Evolutionary conservation across 345 rosid genomes (phyloP).

Genomic region (Camelina sativa): DNA sequence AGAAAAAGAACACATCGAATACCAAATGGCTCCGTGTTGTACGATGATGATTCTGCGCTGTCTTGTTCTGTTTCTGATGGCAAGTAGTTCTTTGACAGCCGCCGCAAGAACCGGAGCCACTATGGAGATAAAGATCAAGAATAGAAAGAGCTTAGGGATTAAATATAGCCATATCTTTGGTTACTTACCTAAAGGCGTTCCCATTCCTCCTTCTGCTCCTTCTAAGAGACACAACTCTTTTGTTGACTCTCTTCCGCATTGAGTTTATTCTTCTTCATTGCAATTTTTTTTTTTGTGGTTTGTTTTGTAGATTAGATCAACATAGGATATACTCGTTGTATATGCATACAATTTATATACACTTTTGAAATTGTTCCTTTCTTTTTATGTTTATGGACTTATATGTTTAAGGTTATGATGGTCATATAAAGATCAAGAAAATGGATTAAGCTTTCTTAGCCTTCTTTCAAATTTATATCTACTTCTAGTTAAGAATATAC

Average conservation of each 20-base stretch:
- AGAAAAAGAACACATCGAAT: neutral
- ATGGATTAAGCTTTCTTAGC: neutral
- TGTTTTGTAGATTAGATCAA: conserved; percentile 29
- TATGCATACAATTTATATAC: conserved; percentile 11
- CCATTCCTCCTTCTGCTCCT: conserved; percentile 86
- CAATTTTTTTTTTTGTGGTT: neutral
- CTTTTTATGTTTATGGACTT: conserved; percentile 18
- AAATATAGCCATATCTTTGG: conserved; percentile 54
- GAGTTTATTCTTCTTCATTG: conserved; percentile 14
- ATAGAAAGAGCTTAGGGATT: conserved; percentile 32
- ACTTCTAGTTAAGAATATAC: neutral
- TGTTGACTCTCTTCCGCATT: conserved; percentile 48
- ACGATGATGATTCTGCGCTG: conserved; percentile 32
- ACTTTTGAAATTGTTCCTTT: conserved; percentile 1
- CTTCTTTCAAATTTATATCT: neutral
- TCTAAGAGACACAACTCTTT: conserved; percentile 80
- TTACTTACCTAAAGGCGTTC: conserved; percentile 76
- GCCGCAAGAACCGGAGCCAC: conserved; percentile 45
- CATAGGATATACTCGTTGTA: conserved; percentile 19
- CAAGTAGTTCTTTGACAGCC: conserved; percentile 43
- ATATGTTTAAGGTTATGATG: neutral
- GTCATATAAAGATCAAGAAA: conserved; percentile 14
- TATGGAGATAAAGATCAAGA: conserved; percentile 7
- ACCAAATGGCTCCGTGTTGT: conserved; percentile 39
- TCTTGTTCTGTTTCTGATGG: conserved; percentile 45